phyloP scores from a whole-genome alignment of 139 green algal genomes.

The Asterochloris erici region DNA sequence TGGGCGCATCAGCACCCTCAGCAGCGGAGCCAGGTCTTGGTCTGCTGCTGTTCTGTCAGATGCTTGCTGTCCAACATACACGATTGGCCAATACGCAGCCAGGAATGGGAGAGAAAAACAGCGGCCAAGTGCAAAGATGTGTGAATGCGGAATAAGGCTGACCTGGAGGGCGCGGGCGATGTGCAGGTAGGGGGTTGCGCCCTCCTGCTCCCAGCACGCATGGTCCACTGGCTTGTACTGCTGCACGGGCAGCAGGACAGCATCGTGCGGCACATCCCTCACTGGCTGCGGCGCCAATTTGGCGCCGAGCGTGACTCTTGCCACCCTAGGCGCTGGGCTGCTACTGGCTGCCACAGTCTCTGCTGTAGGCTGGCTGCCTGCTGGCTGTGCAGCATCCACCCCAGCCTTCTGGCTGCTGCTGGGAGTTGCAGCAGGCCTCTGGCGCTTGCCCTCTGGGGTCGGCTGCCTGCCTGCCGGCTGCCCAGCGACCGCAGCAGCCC shows the following conservation, averaged over 20 bases:
- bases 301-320: not conserved
- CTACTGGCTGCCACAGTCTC: not conserved
- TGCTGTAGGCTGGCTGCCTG: not conserved
- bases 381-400: not conserved
- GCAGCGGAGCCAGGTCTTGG: no score
- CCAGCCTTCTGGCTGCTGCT: not conserved
- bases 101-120: no score
- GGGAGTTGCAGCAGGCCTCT: not conserved
- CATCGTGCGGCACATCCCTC: constrained; percentile 8
- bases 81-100: no score
- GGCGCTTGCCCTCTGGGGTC: not conserved
- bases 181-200: constrained; percentile 73
- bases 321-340: not conserved
- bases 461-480: not conserved
- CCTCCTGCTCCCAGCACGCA: constrained; percentile 52
- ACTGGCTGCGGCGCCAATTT: not conserved
- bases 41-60: no score
- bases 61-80: no score
- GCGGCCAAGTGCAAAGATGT: no score
- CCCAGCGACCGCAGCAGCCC: not conserved
- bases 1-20: no score
- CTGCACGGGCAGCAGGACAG: constrained; percentile 14
- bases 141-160: no score
- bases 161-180: constrained; percentile 32
- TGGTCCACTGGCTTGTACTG: constrained; percentile 48